Base-by-base conservation (phyloP, 1,284 basidiomycete species). In the Neonothopanus nambi region DNA sequence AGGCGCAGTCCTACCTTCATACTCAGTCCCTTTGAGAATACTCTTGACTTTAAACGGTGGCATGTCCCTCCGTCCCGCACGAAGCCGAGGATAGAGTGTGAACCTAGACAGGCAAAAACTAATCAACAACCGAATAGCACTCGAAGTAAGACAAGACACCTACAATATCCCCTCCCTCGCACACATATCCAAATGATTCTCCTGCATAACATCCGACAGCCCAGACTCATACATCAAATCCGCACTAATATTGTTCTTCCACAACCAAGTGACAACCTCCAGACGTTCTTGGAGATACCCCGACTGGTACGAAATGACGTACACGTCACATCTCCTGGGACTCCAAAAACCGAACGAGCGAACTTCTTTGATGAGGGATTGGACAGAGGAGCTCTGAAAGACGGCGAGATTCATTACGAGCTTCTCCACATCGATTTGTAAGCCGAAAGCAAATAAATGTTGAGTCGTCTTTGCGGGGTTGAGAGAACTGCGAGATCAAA, bases 341-440 rank as follows among this genome's bases (percentile, higher is more conserved):
- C 89, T 91, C 87, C 89, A 94, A 59, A 84, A 89, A 0, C 92
- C 92, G 58, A 93, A 93, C 0, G 90, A 91, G 15, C 85, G 82
- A 57, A 87, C 81, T 64, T 93, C 89, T 64, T 89, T 91, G 48
- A 90, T 72, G 8, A 90, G 74, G 1, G 78, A 78, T 63, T 85
- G 82, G 23, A 90, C 79, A 1, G 87, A 85, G 0, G 83, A 77
- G 48, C 82, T 85, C 63, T 91, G 87, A 63, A 85, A 88, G 2
- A 84, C 76, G 0, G 88, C 88, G 0, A 95, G 75, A 6, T 83
- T 80, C 0, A 79, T 70, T 0, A 88, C 84, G 57, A 95, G 88
- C 71, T 89, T 91, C 62, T 93, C 90, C 3, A 94, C 73, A 1
- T 85, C 81, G 21, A 95, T 84, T 61, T 93, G 91, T 12, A 92